phyloP scores from a whole-genome alignment of 345 rosid species.

The Lumnitzera racemosa region DNA sequence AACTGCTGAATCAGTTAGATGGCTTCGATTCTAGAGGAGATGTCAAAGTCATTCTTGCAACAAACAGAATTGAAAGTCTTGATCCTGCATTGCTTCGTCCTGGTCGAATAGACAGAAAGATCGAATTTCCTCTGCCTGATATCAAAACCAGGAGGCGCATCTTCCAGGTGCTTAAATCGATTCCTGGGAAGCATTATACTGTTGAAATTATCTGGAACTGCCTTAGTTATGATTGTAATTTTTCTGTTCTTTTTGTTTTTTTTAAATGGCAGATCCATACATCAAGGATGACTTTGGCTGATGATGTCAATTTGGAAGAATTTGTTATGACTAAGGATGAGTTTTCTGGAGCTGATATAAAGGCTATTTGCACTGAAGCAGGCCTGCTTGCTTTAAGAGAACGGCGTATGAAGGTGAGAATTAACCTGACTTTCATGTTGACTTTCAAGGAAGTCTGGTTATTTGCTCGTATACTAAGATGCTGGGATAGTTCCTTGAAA shows the following conservation, averaged over 20 bases:
- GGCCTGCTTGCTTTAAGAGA: conserved; percentile 93
- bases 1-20: conserved; percentile 84
- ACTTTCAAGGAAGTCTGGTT: no score
- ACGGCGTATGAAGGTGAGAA: conserved; percentile 89
- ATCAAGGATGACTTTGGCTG: conserved; percentile 88
- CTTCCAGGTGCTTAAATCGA: conserved; percentile 54
- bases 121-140: conserved; percentile 98
- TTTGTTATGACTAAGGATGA: conserved; percentile 98
- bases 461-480: no score
- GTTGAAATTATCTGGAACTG: no score
- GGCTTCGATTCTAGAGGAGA: conserved; percentile 98
- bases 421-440: not conserved
- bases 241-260: no score
- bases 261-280: conserved; percentile 63
- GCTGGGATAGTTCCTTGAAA: no score
- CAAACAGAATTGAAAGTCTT: conserved; percentile 90
- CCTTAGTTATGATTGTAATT: no score
- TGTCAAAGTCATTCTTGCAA: conserved; percentile 94
- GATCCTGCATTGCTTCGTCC: conserved; percentile 98
- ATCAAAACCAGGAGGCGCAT: conserved; percentile 96
- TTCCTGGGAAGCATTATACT: no score
- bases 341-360: conserved; percentile 97
- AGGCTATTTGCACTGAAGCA: conserved; percentile 97
- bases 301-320: conserved; percentile 97
- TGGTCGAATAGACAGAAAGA: conserved; percentile 90